Base-by-base conservation (phyloP, 176 grass and related monocot species). In the Carex kokanica region DNA sequence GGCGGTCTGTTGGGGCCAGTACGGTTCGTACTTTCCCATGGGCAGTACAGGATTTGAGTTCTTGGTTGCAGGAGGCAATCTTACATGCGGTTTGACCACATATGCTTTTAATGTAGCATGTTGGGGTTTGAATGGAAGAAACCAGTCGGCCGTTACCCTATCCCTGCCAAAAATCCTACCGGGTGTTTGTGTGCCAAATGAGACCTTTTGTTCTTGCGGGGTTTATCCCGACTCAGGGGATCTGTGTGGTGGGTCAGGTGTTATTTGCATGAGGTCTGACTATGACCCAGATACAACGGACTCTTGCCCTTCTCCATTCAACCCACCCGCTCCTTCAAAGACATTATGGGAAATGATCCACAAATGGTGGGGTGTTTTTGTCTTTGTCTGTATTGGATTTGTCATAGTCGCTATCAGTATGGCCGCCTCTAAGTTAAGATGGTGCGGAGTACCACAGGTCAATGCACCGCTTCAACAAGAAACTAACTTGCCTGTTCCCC, bases 31-130 rank as follows among this genome's bases (percentile, higher is more conserved):
- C 85, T 49, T 16, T 16, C 94, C 92, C 4, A 85, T 74, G 0
- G 1, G 11, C 3, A 80, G 20, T 3, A 91, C 85, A 2, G 5
- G 0, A 1, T 92, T 97, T 87, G 71, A 32, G 83, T 60, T 90
- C 80, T 83, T 97, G 78, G 92, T 90, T 65, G 90, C 92, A 2
- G 92, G 79, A 1, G 94, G 90, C 10, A 83, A 92, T 86, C 52
- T 87, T 20, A 97, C 90, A 0, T 97, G 94, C 83, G 94, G 94
- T 66, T 84, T 97, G 20, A 78, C 52, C 4, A 61, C 17, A 18
- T 0, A 1, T 8, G 83, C 91, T 56, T 88, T 55, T 63, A 32
- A 6, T 17, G 85, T 92, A 1, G 14, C 83, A 1, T 97, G 94
- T 87, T 97, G 94, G 94, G 57, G 77, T 2, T 59, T 82, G 23